phyloP scores from a whole-genome alignment of 2,329 filamentous ascomycete species.

The Fusarium miscanthi region DNA sequence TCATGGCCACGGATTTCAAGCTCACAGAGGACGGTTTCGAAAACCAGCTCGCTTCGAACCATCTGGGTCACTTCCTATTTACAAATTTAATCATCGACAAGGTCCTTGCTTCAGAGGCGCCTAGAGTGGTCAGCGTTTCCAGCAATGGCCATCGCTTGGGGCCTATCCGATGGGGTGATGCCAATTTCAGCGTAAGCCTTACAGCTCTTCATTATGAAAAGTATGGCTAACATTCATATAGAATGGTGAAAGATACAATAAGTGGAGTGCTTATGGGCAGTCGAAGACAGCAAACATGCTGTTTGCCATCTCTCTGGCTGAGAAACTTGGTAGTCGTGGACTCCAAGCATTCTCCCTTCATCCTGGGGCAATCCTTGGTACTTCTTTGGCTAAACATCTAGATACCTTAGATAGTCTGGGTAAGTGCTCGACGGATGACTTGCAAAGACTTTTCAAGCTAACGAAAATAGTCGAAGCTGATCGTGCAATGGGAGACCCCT shows the following conservation, averaged over 20 bases:
- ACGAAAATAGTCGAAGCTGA: neutral
- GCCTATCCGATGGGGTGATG: slow-evolving; percentile 12
- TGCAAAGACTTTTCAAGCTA: accelerated
- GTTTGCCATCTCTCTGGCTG: slow-evolving; percentile 24
- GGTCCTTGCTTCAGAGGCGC: neutral
- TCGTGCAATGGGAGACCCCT: slow-evolving; percentile 10
- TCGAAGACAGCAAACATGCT: slow-evolving; percentile 26
- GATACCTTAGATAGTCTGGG: neutral
- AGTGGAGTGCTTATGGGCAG: slow-evolving; percentile 18
- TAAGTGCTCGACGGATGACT: accelerated
- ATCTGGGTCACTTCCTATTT: slow-evolving; percentile 15
- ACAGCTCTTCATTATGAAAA: accelerated
- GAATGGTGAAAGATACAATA: slow-evolving; percentile 14
- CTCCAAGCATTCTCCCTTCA: slow-evolving; percentile 16
- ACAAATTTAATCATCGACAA: slow-evolving; percentile 7
- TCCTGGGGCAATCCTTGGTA: slow-evolving; percentile 7
- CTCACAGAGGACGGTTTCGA: slow-evolving; percentile 15
- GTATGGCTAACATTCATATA: accelerated
- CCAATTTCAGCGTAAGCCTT: neutral
- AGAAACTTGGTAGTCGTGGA: slow-evolving; percentile 23
- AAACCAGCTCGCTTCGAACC: slow-evolving; percentile 12
- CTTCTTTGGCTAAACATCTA: neutral
- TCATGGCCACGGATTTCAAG: slow-evolving; percentile 16
- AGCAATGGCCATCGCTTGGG: slow-evolving; percentile 11
- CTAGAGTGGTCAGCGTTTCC: slow-evolving; percentile 15